These are phyloP conservation scores for Nicotiana knightiana DNA, from an alignment of 257 asterid genomes.

Conservation along the genomic window DNA sequence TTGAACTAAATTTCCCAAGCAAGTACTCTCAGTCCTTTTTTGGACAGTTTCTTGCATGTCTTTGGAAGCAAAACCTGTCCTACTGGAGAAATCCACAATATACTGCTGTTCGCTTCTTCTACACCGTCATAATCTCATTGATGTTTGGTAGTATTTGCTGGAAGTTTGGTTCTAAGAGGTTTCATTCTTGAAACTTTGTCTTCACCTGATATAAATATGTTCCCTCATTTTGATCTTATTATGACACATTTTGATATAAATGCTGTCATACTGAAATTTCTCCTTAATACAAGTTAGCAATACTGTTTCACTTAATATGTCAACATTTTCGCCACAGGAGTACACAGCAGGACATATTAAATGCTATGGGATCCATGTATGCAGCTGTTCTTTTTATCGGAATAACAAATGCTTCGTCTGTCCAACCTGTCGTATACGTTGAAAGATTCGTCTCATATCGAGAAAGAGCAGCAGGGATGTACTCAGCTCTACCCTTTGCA, in stretches of 20 bases:
- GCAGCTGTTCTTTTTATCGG: constrained; percentile 86
- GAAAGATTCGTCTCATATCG: constrained; percentile 78
- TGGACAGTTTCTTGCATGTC: constrained; percentile 74
- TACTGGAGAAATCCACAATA: constrained; percentile 92
- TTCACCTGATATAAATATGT: neutral
- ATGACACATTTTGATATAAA: neutral
- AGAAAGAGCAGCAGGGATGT: constrained; percentile 96
- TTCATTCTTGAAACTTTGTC: constrained; percentile 9
- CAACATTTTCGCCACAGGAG: constrained; percentile 35
- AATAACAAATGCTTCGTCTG: constrained; percentile 72
- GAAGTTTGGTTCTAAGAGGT: constrained; percentile 86
- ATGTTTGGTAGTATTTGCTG: constrained; percentile 94
- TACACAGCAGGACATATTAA: constrained; percentile 70
- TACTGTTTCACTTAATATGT: neutral
- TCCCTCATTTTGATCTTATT: neutral
- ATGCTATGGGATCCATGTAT: constrained; percentile 98
- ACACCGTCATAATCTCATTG: constrained; percentile 66
- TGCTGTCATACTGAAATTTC: neutral
- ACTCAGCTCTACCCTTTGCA: constrained; percentile 88
- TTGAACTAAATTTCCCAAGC: constrained; percentile 61
- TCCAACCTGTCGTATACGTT: constrained; percentile 70
- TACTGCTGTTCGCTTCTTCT: constrained; percentile 81
- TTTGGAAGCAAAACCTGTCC: constrained; percentile 86
- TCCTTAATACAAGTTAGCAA: neutral
- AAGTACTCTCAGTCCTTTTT: constrained; percentile 64